Percentiles rank a stretch among this genome's conserved stretches.
Conservation (phyloP, 2,329 filamentous ascomycete genomes). For the Cryphonectria radicalis region DNA sequence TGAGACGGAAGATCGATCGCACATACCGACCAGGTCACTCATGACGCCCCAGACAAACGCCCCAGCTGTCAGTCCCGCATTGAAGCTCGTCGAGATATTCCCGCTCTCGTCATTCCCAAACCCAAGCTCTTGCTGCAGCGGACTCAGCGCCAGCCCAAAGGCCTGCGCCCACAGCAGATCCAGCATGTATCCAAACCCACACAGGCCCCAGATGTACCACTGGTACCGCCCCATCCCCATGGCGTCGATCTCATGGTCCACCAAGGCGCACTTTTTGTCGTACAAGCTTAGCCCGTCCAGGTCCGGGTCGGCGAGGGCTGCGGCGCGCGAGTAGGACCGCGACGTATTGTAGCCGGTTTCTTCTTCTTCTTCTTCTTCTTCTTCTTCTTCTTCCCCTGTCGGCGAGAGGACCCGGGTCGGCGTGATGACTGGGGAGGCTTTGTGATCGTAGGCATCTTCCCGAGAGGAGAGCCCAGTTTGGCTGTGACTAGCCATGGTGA, state of each 20-base stretch:
- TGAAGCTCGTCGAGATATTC: slow-evolving; percentile 60
- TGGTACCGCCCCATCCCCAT: slow-evolving; percentile 59
- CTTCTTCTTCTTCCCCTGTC: background rate
- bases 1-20: background rate
- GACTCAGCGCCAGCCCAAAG: slow-evolving; percentile 57
- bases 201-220: slow-evolving; percentile 56
- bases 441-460: slow-evolving; percentile 17
- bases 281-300: slow-evolving; percentile 26
- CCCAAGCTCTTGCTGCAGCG: slow-evolving; percentile 60
- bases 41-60: slow-evolving; percentile 61
- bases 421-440: slow-evolving; percentile 11
- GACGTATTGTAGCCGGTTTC: background rate
- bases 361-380: background rate
- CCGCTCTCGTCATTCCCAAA: slow-evolving; percentile 46
- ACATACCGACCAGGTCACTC: slow-evolving; percentile 51
- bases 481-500: slow-evolving; percentile 23
- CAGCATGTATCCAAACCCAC: slow-evolving; percentile 59
- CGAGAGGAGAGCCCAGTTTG: background rate
- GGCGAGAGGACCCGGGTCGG: slow-evolving; percentile 8
- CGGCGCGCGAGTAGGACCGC: slow-evolving; percentile 13
- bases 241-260: slow-evolving; percentile 50
- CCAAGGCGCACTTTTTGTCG: slow-evolving; percentile 27
- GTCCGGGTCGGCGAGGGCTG: slow-evolving; percentile 20
- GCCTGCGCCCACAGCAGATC: slow-evolving; percentile 63
- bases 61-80: slow-evolving; percentile 57